Base-by-base conservation (phyloP, 1,139 yeast genomes). In the Candida sp. region DNA sequence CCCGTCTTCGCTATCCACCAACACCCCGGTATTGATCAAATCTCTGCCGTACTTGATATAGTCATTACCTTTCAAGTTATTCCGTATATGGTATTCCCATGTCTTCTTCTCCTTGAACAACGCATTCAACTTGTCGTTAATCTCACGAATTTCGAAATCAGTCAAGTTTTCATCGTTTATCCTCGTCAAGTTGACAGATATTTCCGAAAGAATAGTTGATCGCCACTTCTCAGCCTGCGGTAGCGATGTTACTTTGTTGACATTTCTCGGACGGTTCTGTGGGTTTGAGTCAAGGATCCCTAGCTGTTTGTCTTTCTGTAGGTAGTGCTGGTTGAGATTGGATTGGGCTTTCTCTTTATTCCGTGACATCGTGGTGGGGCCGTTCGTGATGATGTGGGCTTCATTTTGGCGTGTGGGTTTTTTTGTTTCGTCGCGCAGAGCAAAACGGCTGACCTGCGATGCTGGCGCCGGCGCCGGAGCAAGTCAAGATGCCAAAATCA, bases 161-260 rank as follows among this genome's bases (percentile, higher is more conserved):
- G 82, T 78, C 26, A 86, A 61, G 7, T 83, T 69, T 0, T 73
- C 68, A 63, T 91, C 96, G 54, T 88, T 88, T 37, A 92, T 83
- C 59, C 83, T 71, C 3, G 88, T 77, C 42, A 88, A 70, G 56
- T 83, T 82, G 23, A 77, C 72, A 28, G 88, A 81, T 51, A 90
- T 83, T 61, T 91, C 96, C 46, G 78, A 72, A 5, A 86, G 61
- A 6, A 90, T 80, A 52, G 83, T 83, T n/a, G 75, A 69, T 47
- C 97, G 70, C 90, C 92, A 90, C 64, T 80, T 80, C 61, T 88
- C 91, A n/a, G 96, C 92, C 54, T 85, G 90, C 2, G 83, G 77
- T 17, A 89, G 63, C 2, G 79, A 73, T 6, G 74, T 70, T 2
- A 85, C 91, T 6, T 76, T 70, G 44, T 78, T 79, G 4, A 86